Conservation (phyloP, 2,329 filamentous ascomycete species). For the Bipolaris oryzae region DNA sequence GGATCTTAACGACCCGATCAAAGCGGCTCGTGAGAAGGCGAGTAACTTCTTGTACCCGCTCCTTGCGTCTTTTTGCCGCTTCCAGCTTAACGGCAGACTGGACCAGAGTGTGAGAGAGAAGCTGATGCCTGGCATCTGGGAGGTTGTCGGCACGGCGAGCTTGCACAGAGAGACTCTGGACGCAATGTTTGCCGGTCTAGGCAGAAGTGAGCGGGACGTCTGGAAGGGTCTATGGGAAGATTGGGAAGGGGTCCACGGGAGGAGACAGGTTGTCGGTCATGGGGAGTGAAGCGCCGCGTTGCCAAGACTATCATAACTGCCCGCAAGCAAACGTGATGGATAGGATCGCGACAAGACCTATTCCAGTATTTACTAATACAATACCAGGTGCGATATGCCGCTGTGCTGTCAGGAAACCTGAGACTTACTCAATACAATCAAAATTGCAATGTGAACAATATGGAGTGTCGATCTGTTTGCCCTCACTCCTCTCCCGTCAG, state of each 20-base stretch:
- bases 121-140: constrained; percentile 63
- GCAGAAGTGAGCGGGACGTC: constrained; percentile 40
- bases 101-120: constrained; percentile 58
- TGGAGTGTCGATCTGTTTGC: neutral
- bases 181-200: constrained; percentile 48
- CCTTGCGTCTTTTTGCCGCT: constrained; percentile 62
- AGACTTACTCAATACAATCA: neutral
- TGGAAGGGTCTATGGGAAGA: constrained; percentile 48
- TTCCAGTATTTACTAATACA: neutral
- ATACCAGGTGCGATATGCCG: neutral
- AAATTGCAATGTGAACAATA: neutral
- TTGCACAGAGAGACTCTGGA: constrained; percentile 40
- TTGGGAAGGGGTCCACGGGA: constrained; percentile 39
- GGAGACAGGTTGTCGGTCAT: constrained; percentile 20
- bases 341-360: no score
- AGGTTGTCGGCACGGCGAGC: constrained; percentile 40
- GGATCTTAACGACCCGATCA: constrained; percentile 64
- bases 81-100: constrained; percentile 58
- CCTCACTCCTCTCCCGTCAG: neutral
- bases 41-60: constrained; percentile 64
- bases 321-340: neutral
- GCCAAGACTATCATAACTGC: no score
- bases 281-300: constrained; percentile 4
- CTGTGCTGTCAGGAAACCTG: neutral
- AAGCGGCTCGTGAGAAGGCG: constrained; percentile 63